Conservation (phyloP, 768 basidiomycete species). For the Psilocybe sp. region DNA sequence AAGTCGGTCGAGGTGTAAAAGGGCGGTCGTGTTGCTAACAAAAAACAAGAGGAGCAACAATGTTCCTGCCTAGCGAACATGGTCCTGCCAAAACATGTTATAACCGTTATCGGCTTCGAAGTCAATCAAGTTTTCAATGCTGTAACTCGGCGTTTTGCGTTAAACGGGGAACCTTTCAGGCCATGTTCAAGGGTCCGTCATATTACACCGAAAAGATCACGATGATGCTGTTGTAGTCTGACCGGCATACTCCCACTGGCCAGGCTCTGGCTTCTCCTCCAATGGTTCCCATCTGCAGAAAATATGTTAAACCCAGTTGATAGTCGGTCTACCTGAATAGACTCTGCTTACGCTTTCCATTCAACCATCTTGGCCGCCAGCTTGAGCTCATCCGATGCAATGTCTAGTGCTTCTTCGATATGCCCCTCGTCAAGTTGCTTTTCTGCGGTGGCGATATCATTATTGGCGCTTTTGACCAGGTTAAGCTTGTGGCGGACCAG, state of each 20-base stretch:
- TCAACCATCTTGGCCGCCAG: conserved; percentile 83
- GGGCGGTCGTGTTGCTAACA: too few species aligned
- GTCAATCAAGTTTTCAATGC: too few species aligned
- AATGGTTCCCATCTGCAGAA: conserved; percentile 80
- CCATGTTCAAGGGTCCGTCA: neutral
- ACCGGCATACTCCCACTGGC: conserved; percentile 87
- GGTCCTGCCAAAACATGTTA: too few species aligned
- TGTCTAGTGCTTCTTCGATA: conserved; percentile 81
- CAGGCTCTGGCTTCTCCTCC: conserved; percentile 73
- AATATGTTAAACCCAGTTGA: conserved; percentile 5
- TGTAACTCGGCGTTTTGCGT: too few species aligned
- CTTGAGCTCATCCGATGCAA: conserved; percentile 79
- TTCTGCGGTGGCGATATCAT: conserved; percentile 67
- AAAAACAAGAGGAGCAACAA: too few species aligned
- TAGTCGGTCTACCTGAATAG: neutral
- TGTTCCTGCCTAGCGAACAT: too few species aligned
- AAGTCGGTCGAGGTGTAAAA: too few species aligned
- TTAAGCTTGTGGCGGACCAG: conserved; percentile 78
- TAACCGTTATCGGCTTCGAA: too few species aligned
- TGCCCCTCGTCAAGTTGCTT: conserved; percentile 77
- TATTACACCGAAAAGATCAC: conserved; percentile 14
- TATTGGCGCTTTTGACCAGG: conserved; percentile 66
- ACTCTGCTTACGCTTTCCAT: conserved; percentile 92
- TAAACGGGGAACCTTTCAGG: too few species aligned
- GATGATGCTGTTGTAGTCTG: conserved; percentile 42